Evolutionary conservation across 2,329 filamentous ascomycete genomes (phyloP), one percentile per base, ranked within the genome.

Genomic region (Verticillium albo-atrum): DNA sequence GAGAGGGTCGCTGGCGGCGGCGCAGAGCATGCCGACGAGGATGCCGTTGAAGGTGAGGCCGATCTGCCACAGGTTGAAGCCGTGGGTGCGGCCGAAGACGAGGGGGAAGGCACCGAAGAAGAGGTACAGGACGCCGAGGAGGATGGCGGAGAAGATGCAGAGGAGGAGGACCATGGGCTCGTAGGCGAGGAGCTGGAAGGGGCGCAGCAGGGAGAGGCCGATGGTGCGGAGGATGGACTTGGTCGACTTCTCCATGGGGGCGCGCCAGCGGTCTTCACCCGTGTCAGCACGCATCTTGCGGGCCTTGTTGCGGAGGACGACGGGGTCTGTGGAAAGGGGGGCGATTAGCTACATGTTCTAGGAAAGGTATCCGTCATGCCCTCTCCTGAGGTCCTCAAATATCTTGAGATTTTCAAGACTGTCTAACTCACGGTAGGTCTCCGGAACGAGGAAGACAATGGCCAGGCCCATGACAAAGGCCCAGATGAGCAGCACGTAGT

Each of bases 51-150:
- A 97, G 15, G 86, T 82, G 59, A 95, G 76, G n/a, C 92, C 93
- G 12, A 85, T 80, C 73, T 96, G 89, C 80, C 89, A 95, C 12
- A 92, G 77, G 57, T 85, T 86, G 76, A 97, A 92, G 23, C 84
- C 86, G 71, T 96, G 89, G 54, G 89, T 87, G 52, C 81, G 83
- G 27, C 80, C 72, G 69, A 97, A 97, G 17, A 97, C 87, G 52
- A 96, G 77, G 5, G 89, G 84, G 68, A 97, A 96, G 0, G 92
- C 92, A 23, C 92, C 92, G 71, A 96, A 96, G 78, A 96, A 96
- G 42, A 97, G 84, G 70, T 97, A 97, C 2, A 97, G 77, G 52
- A 96, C 89, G 5, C 92, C 93, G 7, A 97, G 80, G n/a, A 97
- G 78, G 58, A 97, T 85, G 42, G 92, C 91, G 1, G 90, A 91